Evolutionary conservation across 148 eudicot genomes (phyloP), one percentile per base, ranked within the genome.

Genomic region (Tetragonia tetragonoides): DNA sequence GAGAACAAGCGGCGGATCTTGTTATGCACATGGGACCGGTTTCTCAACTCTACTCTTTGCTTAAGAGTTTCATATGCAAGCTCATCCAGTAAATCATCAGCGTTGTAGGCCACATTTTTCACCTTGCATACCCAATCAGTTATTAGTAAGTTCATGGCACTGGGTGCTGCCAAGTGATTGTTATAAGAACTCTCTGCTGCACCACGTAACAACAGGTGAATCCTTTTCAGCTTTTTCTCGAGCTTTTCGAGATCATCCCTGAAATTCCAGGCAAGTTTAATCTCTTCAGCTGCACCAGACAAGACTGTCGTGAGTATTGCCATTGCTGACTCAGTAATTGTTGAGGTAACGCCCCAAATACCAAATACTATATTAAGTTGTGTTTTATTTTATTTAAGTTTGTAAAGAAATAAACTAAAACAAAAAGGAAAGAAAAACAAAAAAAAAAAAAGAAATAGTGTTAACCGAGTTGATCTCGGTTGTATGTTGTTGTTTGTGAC

Each of bases 21-120:
- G 34, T 28, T 28, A 28, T 28, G 34, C 34, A 28, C n/a, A 0
- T 28, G 41, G 34, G 57, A 6, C n/a, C n/a, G 23, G 46, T 57
- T 64, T 47, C 10, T 7, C 14, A 67, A 54, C 49, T 11, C 44
- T 9, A 77, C 18, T 41, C 46, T 77, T 20, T 34, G 73, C 65
- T 41, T 67, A 4, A 77, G 73, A 66, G 73, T 63, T 56, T 77
- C 60, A 47, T 41, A 69, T 17, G 80, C 75, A 24, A 59, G 23
- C 46, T 59, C 68, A 28, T 78, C 80, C 18, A 77, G 74, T 59
- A 77, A 69, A 15, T 77, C 80, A 23, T 77, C 75, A 44, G 75
- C 75, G 8, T 70, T 60, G 38, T 60, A 70, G 7, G 61, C 74
- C 14, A 78, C 37, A 10, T 28, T 24, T 37, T 44, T 78, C 17